These are phyloP conservation scores for Hyaloscypha finlandica DNA, from an alignment of 495 filamentous ascomycete genomes.

Conservation along the genomic window DNA sequence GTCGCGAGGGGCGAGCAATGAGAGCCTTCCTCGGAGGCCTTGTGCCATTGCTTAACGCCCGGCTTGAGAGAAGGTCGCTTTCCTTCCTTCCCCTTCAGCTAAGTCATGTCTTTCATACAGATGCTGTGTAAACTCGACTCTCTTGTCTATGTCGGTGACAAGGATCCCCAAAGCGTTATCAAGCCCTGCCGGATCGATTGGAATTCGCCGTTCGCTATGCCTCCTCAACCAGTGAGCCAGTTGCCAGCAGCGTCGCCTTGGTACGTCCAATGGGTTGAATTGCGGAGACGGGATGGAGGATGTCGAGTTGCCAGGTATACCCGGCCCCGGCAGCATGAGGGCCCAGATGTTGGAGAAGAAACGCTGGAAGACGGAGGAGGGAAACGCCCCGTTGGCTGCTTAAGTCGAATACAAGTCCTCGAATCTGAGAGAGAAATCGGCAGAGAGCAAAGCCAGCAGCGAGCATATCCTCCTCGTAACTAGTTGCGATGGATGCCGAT, in stretches of 20 bases:
- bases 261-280: not conserved
- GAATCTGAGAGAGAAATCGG: constrained; percentile 3
- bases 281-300: not conserved
- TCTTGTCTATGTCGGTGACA: not conserved
- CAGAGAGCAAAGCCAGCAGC: not conserved
- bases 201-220: not conserved
- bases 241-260: not conserved
- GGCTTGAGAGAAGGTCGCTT: constrained; percentile 4
- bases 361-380: not conserved
- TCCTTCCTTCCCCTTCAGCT: not conserved
- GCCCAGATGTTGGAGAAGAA: not conserved
- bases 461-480: not conserved
- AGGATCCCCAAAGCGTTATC: constrained; percentile 1
- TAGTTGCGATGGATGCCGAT: constrained; percentile 1
- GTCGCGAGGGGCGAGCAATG: not conserved
- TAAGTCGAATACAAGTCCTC: not conserved
- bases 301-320: not conserved
- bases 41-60: not conserved
- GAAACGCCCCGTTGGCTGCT: constrained; percentile 2
- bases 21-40: not conserved
- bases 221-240: not conserved
- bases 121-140: not conserved
- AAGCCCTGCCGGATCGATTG: not conserved
- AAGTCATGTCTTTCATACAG: constrained; percentile 6
- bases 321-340: not conserved